A percentile compares a stretch with the other conserved stretches of the same genome.
Evolutionary conservation across 1,139 yeast species (phyloP).

Genomic region (Yamadazyma siamensis): DNA sequence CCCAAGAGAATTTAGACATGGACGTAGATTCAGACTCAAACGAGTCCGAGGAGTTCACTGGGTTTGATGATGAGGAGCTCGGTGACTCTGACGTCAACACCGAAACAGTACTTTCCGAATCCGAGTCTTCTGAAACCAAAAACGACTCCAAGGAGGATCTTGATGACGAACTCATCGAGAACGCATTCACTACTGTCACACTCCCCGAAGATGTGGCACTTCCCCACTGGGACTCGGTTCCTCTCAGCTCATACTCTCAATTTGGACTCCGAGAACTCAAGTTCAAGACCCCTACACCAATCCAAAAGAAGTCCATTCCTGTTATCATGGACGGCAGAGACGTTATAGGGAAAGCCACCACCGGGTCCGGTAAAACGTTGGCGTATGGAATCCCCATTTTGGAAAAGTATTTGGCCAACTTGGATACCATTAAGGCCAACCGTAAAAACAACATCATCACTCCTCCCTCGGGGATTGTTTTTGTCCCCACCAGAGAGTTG

Average conservation of each 20-base stretch:
- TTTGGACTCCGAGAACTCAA: constrained; percentile 58
- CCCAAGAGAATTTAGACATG: constrained; percentile 18
- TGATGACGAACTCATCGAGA: constrained; percentile 1
- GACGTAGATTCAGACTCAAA: constrained; percentile 8
- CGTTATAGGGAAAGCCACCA: constrained; percentile 92
- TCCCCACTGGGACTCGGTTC: constrained; percentile 55
- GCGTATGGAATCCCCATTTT: constrained; percentile 95
- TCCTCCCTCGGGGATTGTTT: constrained; percentile 71
- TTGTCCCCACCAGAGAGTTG: constrained; percentile 94
- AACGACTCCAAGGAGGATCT: constrained; percentile 13
- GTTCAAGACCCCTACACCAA: constrained; percentile 74
- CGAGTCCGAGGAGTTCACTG: constrained; percentile 19
- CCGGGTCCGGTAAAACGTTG: constrained; percentile 96
- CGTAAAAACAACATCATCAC: constrained; percentile 20
- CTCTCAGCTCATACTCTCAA: constrained; percentile 48
- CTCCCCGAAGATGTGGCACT: constrained; percentile 43
- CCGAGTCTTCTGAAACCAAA: constrained; percentile 16
- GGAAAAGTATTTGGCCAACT: constrained; percentile 51
- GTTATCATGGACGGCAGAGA: constrained; percentile 69
- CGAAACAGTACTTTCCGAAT: constrained; percentile 15
- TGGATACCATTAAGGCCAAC: constrained; percentile 20
- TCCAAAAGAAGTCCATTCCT: constrained; percentile 79
- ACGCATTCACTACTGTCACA: constrained; percentile 21
- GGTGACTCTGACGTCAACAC: constrained; percentile 10
- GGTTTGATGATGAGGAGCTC: constrained; percentile 23